Conservation (phyloP, 176 grass and related monocot genomes). For the Avena sativa region DNA sequence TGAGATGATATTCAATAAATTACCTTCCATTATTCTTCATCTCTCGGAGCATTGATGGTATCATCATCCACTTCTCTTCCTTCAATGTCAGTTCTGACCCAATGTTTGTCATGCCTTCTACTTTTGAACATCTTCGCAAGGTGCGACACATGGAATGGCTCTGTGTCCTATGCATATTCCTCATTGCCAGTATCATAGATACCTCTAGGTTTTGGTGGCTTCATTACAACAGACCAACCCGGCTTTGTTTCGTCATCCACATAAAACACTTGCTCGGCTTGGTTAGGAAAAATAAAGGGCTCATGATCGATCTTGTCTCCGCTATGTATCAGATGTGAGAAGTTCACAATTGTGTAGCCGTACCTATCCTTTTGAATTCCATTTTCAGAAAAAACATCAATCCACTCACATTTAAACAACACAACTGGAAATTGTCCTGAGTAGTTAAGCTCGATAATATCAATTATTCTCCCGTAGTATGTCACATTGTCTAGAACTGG, state of each 20-base stretch:
- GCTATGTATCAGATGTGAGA: no score
- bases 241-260: no score
- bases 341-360: constrained; percentile 34
- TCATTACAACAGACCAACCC: no score
- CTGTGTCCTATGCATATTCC: no score
- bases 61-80: background rate
- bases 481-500: background rate
- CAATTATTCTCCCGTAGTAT: constrained; percentile 28
- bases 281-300: constrained; percentile 33
- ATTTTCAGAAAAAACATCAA: background rate
- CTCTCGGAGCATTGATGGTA: background rate
- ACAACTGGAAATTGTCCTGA: background rate
- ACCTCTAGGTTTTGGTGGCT: no score
- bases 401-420: constrained; percentile 43
- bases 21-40: background rate
- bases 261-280: background rate
- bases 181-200: no score
- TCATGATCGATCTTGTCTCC: background rate
- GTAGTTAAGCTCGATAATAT: constrained; percentile 34
- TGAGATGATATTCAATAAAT: no score
- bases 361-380: constrained; percentile 32
- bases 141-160: no score
- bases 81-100: background rate
- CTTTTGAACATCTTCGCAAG: no score
- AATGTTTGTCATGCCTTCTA: no score